Base-by-base conservation (phyloP, 352 stramenopile species). In the Paralagenidium karlingii region DNA sequence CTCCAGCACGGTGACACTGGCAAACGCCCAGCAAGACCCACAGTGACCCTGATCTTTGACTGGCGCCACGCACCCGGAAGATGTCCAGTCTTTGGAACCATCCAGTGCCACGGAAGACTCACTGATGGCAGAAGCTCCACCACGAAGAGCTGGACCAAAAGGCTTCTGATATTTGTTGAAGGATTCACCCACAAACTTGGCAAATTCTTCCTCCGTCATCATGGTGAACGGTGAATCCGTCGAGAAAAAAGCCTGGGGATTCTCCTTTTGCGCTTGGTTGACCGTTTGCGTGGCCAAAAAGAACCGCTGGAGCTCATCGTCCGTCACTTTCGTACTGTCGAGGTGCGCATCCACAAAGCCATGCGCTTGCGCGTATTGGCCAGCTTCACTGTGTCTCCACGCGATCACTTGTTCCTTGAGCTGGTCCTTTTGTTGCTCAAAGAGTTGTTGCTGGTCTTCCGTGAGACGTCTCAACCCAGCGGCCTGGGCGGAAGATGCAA, bases 181-280 rank as follows among this genome's bases (percentile, higher is more conserved):
- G 10, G 66, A 78, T 19, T 43, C 49, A 12, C 66, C 60, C 3
- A 79, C 40, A 28, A 77, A 82, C 13, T 49, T 45, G 27, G 47
- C 45, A 26, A 88, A 85, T 38, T 88, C 74, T 1, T 75, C 49
- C 15, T 84, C 54, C 13, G 71, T 82, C 53, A 88, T 66, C 12
- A 88, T 53, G 16, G 70, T 62, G 53, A 88, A 88, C 6, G 68
- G 70, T 40, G 68, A 71, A 38, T 85, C 57, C 8, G 43, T 70
- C 8, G 68, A 80, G 57, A 88, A 85, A 22, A 53, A 18, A 0
- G 75, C 75, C 20, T 77, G 56, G 0, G 74, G 68, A 44, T 87
- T 86, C 10, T 34, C 36, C 5, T 40, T 34, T 36, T 79, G 55
- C 13, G 46, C 56, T n/a, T 71, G 40, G 38, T 65, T 47, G 39